Evolutionary conservation across 306 rosid species (phyloP).

Genomic region (Vigna reflexopilosa): DNA sequence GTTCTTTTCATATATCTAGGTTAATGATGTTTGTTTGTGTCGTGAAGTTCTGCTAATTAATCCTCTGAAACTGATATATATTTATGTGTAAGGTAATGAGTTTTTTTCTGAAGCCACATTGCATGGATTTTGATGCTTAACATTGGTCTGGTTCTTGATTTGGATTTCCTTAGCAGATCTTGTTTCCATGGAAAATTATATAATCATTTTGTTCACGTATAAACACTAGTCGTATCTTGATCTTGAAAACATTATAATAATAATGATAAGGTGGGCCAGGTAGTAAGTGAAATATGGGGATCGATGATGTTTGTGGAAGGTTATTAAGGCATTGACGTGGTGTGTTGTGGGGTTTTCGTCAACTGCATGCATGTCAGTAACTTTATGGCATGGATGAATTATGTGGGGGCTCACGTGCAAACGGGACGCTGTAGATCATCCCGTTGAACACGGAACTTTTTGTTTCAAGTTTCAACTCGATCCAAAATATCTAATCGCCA

Average conservation of each 20-base stretch:
- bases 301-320: neutral
- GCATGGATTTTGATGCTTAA: neutral
- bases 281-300: neutral
- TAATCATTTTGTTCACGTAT: too few species aligned
- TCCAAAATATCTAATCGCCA: conserved; percentile 15
- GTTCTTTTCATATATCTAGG: neutral
- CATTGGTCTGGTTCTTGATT: neutral
- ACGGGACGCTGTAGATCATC: conserved; percentile 17
- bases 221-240: neutral
- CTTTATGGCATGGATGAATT: conserved; percentile 17
- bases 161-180: neutral
- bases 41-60: neutral
- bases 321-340: neutral
- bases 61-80: too few species aligned
- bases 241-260: neutral
- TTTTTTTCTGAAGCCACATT: neutral
- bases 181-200: neutral
- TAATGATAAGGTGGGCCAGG: neutral
- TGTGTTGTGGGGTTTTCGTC: neutral
- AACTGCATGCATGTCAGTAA: neutral
- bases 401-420: conserved; percentile 29
- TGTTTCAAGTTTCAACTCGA: neutral
- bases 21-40: too few species aligned
- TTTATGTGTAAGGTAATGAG: too few species aligned
- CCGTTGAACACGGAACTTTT: conserved; percentile 16